Base-by-base conservation (phyloP, 768 basidiomycete species). In the Infundibulicybe gibba region DNA sequence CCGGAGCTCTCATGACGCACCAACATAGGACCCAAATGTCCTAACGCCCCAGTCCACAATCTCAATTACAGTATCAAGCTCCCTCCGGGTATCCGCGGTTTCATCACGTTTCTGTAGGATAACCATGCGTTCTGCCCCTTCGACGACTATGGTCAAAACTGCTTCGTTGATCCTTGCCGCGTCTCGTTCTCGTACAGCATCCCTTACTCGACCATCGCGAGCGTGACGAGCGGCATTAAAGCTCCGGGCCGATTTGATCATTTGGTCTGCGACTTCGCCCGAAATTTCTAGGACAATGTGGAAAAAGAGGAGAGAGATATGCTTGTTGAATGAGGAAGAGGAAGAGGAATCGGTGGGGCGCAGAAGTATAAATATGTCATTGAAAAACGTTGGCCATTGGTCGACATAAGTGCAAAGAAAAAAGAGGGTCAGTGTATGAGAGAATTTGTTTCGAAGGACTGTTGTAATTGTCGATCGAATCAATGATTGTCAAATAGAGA, bases 361-460 rank as follows among this genome's bases (percentile, higher is more conserved):
- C 52, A 91, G 82, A 57, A 92, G 80, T 35, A 80, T 68, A 64
- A 90, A 84, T 40, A 90, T 68, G 63, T 89, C 81, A 55, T 76
- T 65, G 73, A 97, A 87, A 76, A 97, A 90, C 25, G 83, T 67
- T 48, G 92, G 86, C 85, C 90, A 90, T 67, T 87, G 87, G 45
- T 85, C 78, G 53, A 83, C 78, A 65, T 95, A 97, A 11, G 87
- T 84, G 72, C 83, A 84, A 43, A 94, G 77, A 69, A 94, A 94
- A 69, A 94, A 83, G 41, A 91, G 78, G 1, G 90, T 88, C 49
- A 94, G 74, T 32, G 90, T 90, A 70, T 93, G 90, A 20, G 90
- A 89, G 69, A 93, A 91, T 65, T 97, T 97, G 75, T 97, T 97
- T 61, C 94, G 85, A 45, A 97, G 69, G 67, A 89, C 92, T 94